Base-by-base conservation (phyloP, 2,329 filamentous ascomycete species). In the Sphaerulina musiva region DNA sequence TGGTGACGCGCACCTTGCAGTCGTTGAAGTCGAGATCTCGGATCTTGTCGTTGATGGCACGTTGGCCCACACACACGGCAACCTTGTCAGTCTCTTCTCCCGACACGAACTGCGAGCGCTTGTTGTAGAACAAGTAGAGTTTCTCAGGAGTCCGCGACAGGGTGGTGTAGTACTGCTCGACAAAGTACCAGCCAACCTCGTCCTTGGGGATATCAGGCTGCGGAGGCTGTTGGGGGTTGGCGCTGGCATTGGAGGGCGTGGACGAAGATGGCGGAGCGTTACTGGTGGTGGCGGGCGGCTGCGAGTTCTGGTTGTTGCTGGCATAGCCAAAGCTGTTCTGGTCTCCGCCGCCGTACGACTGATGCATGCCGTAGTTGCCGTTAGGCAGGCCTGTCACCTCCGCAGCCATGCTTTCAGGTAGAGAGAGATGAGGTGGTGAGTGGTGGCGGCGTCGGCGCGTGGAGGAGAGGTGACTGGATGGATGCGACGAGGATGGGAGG, bases 131-230 rank as follows among this genome's bases (percentile, higher is more conserved):
- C 51, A 97, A 84, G 70, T 90, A 92, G 66, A 98, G 87, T 75
- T 93, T 95, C 70, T 95, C 90, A 20, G 93, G 91, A 62, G 79
- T 87, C 75, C 92, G 91, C 83, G 91, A 96, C 69, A 98, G 77
- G 59, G 90, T 98, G 65, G 89, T 97, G 77, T 98, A 98, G 80
- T 96, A 98, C 74, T 95, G 90, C 81, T 97, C 91, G 55, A 98
- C 93, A 66, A 98, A 98, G 77, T 92, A 97, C 93, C 93, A 98
- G 73, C 90, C 93, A 64, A 98, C 90, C 77, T 97, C 89, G 72
- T 95, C 90, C 78, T 95, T 96, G 66, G 76, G 77, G 59, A 82
- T 80, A 42, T 78, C 75, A 23, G 67, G 49, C 50, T 64, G 58
- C 45, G 47, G 42, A 48, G 51, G 53, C 49, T 34, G 59, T 43